Percentiles rank a stretch among this genome's conserved stretches.
phyloP scores from a whole-genome alignment of 768 basidiomycete species.

The Pholiota microspora region DNA sequence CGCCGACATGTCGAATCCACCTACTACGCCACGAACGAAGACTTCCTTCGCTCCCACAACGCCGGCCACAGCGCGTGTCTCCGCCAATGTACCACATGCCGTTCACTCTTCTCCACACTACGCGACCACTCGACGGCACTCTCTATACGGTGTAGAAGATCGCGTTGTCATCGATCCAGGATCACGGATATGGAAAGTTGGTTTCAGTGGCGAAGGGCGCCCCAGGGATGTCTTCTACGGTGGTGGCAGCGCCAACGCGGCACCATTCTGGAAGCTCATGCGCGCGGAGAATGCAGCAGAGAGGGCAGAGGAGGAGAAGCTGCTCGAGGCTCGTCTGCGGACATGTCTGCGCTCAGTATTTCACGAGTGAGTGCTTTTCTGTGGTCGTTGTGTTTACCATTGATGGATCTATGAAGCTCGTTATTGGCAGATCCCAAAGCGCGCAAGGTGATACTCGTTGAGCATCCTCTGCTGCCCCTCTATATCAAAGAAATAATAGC shows the following conservation, averaged over 20 bases:
- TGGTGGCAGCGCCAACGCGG: conserved; percentile 32
- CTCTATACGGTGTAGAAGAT: conserved; percentile 96
- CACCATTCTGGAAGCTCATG: conserved; percentile 59
- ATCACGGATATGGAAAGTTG: conserved; percentile 93
- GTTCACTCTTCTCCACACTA: conserved; percentile 82
- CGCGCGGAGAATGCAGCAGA: conserved; percentile 52
- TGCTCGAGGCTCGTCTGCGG: conserved; percentile 71
- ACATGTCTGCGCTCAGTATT: conserved; percentile 74
- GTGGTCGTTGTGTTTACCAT: conserved; percentile 3
- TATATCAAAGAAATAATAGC: conserved; percentile 89
- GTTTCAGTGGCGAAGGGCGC: conserved; percentile 93
- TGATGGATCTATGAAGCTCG: conserved; percentile 52
- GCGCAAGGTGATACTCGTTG: conserved; percentile 90
- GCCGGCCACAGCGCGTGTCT: conserved; percentile 53
- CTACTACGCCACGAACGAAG: conserved; percentile 40
- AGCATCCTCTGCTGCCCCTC: conserved; percentile 84
- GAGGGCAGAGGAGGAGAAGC: conserved; percentile 68
- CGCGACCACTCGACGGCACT: conserved; percentile 82
- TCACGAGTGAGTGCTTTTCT: conserved; percentile 61
- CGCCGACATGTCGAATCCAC: conserved; percentile 27
- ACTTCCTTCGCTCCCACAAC: conserved; percentile 43
- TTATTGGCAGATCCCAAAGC: conserved; percentile 93
- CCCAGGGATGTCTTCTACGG: conserved; percentile 86
- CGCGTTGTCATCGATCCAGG: conserved; percentile 94
- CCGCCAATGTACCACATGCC: conserved; percentile 31